phyloP scores from a whole-genome alignment of 1,139 yeast species.

The Yamadazyma mexicana region DNA sequence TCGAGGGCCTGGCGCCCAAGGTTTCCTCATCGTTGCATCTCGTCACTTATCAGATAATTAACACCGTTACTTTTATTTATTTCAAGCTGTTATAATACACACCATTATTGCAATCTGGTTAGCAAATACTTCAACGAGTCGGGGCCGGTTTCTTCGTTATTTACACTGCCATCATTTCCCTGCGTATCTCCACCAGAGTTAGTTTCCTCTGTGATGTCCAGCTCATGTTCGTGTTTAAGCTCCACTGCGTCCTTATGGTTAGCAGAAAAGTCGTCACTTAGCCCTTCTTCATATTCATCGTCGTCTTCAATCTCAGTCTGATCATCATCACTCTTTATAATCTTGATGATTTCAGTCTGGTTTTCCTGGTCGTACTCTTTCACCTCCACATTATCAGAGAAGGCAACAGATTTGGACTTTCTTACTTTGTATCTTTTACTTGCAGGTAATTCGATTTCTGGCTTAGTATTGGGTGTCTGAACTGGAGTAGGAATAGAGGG shows the following conservation, averaged over 20 bases:
- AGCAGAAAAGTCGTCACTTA: slow-evolving; percentile 20
- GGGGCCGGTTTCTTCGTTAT: slow-evolving; percentile 8
- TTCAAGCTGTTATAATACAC: background rate
- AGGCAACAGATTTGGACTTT: slow-evolving; percentile 40
- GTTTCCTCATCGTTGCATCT: too few relatives aligned
- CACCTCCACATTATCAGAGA: slow-evolving; percentile 46
- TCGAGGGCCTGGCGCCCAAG: too few relatives aligned
- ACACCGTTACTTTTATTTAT: background rate
- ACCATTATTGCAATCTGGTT: slow-evolving; percentile 29
- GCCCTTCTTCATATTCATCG: slow-evolving; percentile 18
- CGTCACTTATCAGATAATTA: too few relatives aligned
- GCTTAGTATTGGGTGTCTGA: slow-evolving; percentile 2
- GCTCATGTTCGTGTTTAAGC: slow-evolving; percentile 28
- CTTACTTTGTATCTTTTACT: slow-evolving; percentile 23
- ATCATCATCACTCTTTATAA: slow-evolving; percentile 24
- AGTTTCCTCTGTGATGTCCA: slow-evolving; percentile 3
- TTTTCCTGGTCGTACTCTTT: slow-evolving; percentile 45
- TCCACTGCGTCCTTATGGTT: slow-evolving; percentile 35
- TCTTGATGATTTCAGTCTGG: slow-evolving; percentile 23
- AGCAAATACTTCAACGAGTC: slow-evolving; percentile 28
- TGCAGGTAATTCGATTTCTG: slow-evolving; percentile 15
- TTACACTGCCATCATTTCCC: background rate
- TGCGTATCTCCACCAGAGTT: slow-evolving; percentile 4
- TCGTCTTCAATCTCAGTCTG: slow-evolving; percentile 20
- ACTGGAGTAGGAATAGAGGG: slow-evolving; percentile 3